Evolutionary conservation across 768 basidiomycete species (phyloP).

Genomic region (Cystofilobasidium macerans): DNA sequence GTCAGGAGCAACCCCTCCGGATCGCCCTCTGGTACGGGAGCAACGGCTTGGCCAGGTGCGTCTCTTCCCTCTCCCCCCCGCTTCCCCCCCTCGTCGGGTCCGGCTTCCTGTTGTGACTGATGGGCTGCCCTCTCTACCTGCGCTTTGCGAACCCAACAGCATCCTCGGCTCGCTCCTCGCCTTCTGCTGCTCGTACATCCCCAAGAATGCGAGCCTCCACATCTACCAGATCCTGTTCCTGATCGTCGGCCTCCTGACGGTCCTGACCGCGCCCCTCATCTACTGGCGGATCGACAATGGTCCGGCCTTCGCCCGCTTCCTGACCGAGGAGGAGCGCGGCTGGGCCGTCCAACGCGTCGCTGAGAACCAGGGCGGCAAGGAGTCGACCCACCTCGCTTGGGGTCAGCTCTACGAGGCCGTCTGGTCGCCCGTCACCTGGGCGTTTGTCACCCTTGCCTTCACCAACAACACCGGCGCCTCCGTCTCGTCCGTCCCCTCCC

Average conservation of each 20-base stretch:
- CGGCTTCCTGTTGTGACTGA: no score
- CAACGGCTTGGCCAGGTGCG: conserved; percentile 42
- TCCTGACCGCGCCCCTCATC: conserved; percentile 32
- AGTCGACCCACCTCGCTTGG: conserved; percentile 26
- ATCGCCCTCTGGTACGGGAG: conserved; percentile 33
- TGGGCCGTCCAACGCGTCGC: conserved; percentile 31
- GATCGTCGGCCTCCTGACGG: conserved; percentile 43
- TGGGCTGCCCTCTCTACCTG: no score
- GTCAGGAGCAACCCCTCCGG: conserved; percentile 30
- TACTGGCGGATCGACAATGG: conserved; percentile 28
- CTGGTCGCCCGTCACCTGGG: conserved; percentile 24
- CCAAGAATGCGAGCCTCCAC: conserved; percentile 27
- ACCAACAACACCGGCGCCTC: neutral
- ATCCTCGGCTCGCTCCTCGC: conserved; percentile 45
- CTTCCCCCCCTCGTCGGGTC: no score
- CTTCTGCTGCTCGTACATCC: conserved; percentile 40
- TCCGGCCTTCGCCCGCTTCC: conserved; percentile 29
- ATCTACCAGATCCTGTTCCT: conserved; percentile 46
- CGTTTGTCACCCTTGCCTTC: conserved; percentile 22
- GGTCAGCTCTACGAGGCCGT: conserved; percentile 25
- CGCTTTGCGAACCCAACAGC: no score
- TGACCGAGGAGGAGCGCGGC: conserved; percentile 29
- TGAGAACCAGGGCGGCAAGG: conserved; percentile 28
- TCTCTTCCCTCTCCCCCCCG: no score
- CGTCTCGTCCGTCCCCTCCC: neutral